These are phyloP conservation scores for Hypocrella siamensis DNA, from an alignment of 2,329 filamentous ascomycete species.

Conservation along the genomic window DNA sequence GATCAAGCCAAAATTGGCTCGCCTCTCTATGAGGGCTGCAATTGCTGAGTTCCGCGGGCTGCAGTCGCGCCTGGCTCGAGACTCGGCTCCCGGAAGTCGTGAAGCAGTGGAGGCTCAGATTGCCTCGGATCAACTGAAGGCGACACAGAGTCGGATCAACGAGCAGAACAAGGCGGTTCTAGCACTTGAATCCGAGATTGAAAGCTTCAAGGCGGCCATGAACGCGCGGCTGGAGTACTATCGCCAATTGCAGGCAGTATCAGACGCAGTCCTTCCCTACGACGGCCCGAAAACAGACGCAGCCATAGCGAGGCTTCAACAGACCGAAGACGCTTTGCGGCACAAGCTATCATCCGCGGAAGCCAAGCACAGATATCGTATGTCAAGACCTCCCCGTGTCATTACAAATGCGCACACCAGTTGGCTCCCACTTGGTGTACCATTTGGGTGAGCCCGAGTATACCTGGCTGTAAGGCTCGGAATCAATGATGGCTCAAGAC, in stretches of 20 bases:
- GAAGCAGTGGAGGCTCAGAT: conserved; percentile 56
- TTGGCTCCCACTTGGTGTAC: too few species aligned
- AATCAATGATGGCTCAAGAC: too few species aligned
- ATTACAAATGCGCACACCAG: too few species aligned
- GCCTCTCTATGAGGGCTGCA: conserved; percentile 54
- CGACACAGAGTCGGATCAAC: conserved; percentile 36
- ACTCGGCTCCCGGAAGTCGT: conserved; percentile 17
- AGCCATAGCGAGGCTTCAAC: conserved; percentile 17
- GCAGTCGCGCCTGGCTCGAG: conserved; percentile 24
- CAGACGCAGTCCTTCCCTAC: conserved; percentile 67
- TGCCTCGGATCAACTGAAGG: conserved; percentile 44
- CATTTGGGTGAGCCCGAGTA: too few species aligned
- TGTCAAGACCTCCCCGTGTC: conserved; percentile 12
- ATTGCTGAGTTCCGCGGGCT: conserved; percentile 55
- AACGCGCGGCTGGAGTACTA: conserved; percentile 84
- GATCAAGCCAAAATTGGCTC: conserved; percentile 30
- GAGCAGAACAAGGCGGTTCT: conserved; percentile 33
- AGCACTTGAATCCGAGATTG: conserved; percentile 51
- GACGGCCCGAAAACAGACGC: conserved; percentile 45
- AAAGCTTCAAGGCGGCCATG: conserved; percentile 62
- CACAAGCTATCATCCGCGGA: conserved; percentile 45
- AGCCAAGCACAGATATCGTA: conserved; percentile 61
- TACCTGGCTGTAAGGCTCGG: too few species aligned
- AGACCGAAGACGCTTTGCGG: conserved; percentile 25
- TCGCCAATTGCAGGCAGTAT: conserved; percentile 77